Evolutionary conservation across 1,284 basidiomycete genomes (phyloP), one percentile per base, ranked within the genome.

Genomic region (Taiwanofungus camphoratus): DNA sequence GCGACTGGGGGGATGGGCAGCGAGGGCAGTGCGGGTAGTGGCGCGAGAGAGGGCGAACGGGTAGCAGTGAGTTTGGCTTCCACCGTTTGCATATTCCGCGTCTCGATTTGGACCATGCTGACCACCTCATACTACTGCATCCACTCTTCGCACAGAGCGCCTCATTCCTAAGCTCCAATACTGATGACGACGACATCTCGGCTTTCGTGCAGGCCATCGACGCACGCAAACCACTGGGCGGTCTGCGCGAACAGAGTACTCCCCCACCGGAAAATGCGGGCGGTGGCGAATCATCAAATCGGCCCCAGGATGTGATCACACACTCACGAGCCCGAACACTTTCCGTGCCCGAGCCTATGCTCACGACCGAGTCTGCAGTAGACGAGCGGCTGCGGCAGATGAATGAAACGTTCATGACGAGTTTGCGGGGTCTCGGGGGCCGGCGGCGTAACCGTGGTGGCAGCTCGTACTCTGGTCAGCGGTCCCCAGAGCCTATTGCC

Each of bases 191-290:
- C 52, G 85, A 87, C 39, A 77, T 88, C 21, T 83, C 81, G 3
- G 68, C 74, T 12, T 87, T 87, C 54, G 79, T 88, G 29, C 78
- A 82, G 54, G 80, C 85, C 40, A 86, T 87, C 36, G 83, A 84
- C 51, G 61, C 72, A 20, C 69, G 80, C 15, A 79, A 78, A 53
- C 85, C 83, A 1, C 65, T 87, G 11, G 66, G 66, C 21, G 69
- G 73, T 35, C 38, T 51, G 42, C 48, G 58, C 45, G 57, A 58
- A 36, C 55, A 50, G 42, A 44, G 41, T 36, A 33, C 8, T 7
- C 11, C 45, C 9, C 36, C 29, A 12, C 37, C 27, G 16, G 43
- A 40, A 16, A 15, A 13, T 5, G 19, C 5, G 5, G 26, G 16
- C n/a, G 2, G 30, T 16, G 26, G 8, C 2, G 21, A 36, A 16